These are phyloP conservation scores for Ustulina deusta DNA, from an alignment of 2,329 filamentous ascomycete genomes.

Conservation along the genomic window DNA sequence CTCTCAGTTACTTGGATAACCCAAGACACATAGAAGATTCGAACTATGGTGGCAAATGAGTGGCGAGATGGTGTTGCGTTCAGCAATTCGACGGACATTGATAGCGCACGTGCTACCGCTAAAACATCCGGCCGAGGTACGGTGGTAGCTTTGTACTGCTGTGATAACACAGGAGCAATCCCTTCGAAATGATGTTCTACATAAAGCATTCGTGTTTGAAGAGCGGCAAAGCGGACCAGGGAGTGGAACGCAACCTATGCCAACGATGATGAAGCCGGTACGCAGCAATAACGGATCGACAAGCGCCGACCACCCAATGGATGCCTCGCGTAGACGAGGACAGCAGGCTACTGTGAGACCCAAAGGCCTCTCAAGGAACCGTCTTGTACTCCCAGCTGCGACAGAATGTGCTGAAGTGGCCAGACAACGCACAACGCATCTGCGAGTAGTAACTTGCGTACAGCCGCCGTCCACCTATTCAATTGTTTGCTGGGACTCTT, in stretches of 20 bases:
- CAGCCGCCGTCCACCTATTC: constrained; percentile 15
- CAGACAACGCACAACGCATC: constrained; percentile 32
- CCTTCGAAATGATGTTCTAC: constrained; percentile 22
- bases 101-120: constrained; percentile 17
- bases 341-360: constrained; percentile 42
- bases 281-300: constrained; percentile 35
- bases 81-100: constrained; percentile 21
- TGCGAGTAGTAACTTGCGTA: constrained; percentile 26
- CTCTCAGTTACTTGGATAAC: neutral
- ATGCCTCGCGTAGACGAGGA: constrained; percentile 46
- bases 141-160: constrained; percentile 27
- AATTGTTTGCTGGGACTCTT: constrained; percentile 31
- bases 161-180: constrained; percentile 35
- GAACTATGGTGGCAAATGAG: constrained; percentile 26
- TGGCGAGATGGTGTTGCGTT: constrained; percentile 20
- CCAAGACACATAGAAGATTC: constrained; percentile 6
- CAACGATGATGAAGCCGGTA: constrained; percentile 35
- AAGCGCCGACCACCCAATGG: constrained; percentile 43
- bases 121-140: constrained; percentile 30
- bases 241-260: constrained; percentile 34
- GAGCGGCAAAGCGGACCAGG: constrained; percentile 25
- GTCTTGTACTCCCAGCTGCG: constrained; percentile 42
- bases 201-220: constrained; percentile 22
- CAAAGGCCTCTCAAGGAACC: constrained; percentile 28
- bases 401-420: constrained; percentile 33